Conservation (phyloP, 1,139 yeast genomes). For the Groenewaldozyma auringiensis region DNA sequence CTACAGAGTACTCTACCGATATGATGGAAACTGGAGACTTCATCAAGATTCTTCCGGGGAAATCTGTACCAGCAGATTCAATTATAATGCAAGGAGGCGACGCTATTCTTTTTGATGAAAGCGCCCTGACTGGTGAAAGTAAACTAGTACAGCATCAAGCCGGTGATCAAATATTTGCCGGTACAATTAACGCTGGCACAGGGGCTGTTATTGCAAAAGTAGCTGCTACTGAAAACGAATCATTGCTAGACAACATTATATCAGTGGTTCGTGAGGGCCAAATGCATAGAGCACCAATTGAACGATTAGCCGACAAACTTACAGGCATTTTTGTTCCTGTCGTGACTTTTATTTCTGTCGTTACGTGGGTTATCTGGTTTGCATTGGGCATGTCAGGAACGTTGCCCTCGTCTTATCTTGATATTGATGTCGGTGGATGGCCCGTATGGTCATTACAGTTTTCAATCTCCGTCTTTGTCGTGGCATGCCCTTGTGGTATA, state of each 20-base stretch:
- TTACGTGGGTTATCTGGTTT: slow-evolving; percentile 66
- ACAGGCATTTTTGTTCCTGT: slow-evolving; percentile 71
- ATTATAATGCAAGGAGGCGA: slow-evolving; percentile 45
- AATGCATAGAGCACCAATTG: slow-evolving; percentile 65
- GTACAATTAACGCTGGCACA: slow-evolving; percentile 59
- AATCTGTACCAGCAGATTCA: slow-evolving; percentile 67
- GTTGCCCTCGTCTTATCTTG: slow-evolving; percentile 49
- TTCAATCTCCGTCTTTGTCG: slow-evolving; percentile 72
- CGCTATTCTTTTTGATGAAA: slow-evolving; percentile 57
- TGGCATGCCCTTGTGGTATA: slow-evolving; percentile 89
- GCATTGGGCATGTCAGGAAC: slow-evolving; percentile 47
- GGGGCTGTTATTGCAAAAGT: slow-evolving; percentile 48
- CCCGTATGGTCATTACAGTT: slow-evolving; percentile 69
- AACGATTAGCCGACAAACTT: slow-evolving; percentile 58
- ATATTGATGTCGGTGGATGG: slow-evolving; percentile 69
- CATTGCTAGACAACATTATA: slow-evolving; percentile 63
- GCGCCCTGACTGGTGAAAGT: slow-evolving; percentile 72
- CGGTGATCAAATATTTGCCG: slow-evolving; percentile 66
- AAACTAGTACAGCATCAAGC: slow-evolving; percentile 53
- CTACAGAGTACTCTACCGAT: slow-evolving; percentile 34
- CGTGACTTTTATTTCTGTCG: slow-evolving; percentile 50
- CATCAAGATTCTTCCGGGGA: slow-evolving; percentile 55
- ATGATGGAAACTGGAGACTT: slow-evolving; percentile 57
- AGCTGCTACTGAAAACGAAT: slow-evolving; percentile 55
- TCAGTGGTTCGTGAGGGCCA: slow-evolving; percentile 69